phyloP scores from a whole-genome alignment of 495 filamentous ascomycete genomes.

The Peziza echinospora region DNA sequence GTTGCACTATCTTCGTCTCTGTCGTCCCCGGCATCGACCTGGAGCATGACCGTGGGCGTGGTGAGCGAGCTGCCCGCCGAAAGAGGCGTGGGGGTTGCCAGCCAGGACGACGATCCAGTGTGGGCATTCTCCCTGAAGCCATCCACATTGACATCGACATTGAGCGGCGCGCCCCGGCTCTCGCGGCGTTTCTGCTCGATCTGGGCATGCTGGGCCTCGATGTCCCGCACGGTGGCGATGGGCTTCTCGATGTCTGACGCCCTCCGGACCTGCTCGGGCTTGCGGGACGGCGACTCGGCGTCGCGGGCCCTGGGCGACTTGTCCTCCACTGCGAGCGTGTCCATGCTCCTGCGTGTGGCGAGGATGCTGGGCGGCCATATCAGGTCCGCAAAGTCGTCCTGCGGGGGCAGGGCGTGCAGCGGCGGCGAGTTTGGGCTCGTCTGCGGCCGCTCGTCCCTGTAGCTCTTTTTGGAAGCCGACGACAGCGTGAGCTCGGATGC shows the following conservation, averaged over 20 bases:
- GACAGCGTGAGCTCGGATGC: neutral
- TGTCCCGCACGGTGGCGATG: constrained; percentile 16
- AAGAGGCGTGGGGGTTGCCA: constrained; percentile 10
- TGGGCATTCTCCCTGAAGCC: constrained; percentile 1
- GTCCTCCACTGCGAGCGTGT: constrained; percentile 12
- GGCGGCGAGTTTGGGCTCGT: constrained; percentile 9
- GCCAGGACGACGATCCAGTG: constrained; percentile 12
- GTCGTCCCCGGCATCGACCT: constrained; percentile 7
- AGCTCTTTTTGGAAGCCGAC: neutral
- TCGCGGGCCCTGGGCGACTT: constrained; percentile 8
- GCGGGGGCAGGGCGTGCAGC: neutral
- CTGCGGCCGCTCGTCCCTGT: constrained; percentile 10
- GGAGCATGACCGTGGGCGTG: constrained; percentile 19
- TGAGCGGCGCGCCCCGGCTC: constrained; percentile 7
- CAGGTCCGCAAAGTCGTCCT: neutral
- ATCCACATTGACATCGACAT: constrained; percentile 11
- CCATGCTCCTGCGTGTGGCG: constrained; percentile 12
- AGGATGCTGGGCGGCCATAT: constrained; percentile 1
- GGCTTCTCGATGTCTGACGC: constrained; percentile 13
- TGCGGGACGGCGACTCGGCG: constrained; percentile 1
- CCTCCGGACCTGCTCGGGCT: constrained; percentile 9
- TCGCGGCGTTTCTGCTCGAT: constrained; percentile 7
- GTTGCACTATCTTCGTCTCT: neutral
- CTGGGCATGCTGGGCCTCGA: constrained; percentile 13
- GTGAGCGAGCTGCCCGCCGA: neutral